Evolutionary conservation across 2,329 filamentous ascomycete genomes (phyloP), one percentile per base, ranked within the genome.

Genomic region (Alternaria longipes): DNA sequence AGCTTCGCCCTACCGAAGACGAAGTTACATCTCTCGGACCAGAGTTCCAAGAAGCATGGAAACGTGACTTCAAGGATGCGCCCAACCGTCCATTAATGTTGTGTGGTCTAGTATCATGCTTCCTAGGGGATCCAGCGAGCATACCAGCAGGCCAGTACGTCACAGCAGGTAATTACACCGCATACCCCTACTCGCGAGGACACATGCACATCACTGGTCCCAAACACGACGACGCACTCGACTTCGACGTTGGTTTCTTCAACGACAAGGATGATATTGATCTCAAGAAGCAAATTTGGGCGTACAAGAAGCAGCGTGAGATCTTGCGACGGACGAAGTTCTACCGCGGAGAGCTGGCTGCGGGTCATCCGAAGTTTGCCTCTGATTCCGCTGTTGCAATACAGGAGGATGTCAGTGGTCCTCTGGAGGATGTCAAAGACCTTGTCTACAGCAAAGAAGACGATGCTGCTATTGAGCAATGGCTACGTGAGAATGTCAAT

Each of bases 291-390:
- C 83, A 86, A 12, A 66, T 88, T 11, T 90, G 87, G 87, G 83
- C 80, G 1, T 91, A 91, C 79, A 91, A 91, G 75, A 85, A 84
- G 67, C 81, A 83, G n/a, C 86, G 89, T 3, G 87, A 89, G 70
- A 83, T 90, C 49, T 78, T 82, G 28, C 83, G 87, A 1, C 84
- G 86, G 16, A 84, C 85, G 65, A 75, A 80, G 3, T 80, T 82
- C 56, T 89, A 84, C 75, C 73, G 72, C 8, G 81, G 81, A 18
- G 77, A 81, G 57, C 63, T 82, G 8, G 59, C 67, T 9, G 56
- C 53, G 0, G 66, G 62, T 2, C 69, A 71, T 54, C 69, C 69
- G 4, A 70, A 65, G 47, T 74, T 74, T 46, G 60, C 65, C 9
- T 51, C 63, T 5, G 63, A 64, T 4, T 71, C 68, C 2, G 63